A percentile compares a stretch with the other conserved stretches of the same genome.
phyloP scores from a whole-genome alignment of 1,139 yeast species.

The Eremothecium cymbalariae region DNA sequence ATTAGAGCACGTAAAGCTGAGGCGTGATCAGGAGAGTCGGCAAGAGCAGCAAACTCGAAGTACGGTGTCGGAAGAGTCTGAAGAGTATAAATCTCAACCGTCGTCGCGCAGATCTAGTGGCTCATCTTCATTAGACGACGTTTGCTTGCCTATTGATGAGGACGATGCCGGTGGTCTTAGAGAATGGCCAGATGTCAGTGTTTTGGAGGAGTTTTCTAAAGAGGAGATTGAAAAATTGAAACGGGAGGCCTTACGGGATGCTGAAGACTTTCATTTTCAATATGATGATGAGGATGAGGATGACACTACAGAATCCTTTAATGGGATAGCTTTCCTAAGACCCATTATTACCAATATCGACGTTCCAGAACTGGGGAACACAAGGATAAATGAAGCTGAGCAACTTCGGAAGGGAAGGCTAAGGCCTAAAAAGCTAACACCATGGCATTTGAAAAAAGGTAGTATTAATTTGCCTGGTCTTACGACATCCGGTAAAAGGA shows the following conservation, averaged over 20 bases:
- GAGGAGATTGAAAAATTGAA: constrained; percentile 52
- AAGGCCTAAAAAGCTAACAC: constrained; percentile 67
- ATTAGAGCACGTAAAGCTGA: constrained; percentile 24
- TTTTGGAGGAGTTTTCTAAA: constrained; percentile 65
- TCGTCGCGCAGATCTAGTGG: constrained; percentile 47
- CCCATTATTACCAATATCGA: constrained; percentile 38
- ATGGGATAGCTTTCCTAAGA: constrained; percentile 34
- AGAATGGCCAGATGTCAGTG: constrained; percentile 74
- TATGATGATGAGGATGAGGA: constrained; percentile 31
- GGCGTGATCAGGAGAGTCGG: constrained; percentile 11
- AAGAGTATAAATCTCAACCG: constrained; percentile 28
- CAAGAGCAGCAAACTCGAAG: constrained; percentile 9
- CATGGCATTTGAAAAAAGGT: constrained; percentile 52
- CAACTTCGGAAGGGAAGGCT: constrained; percentile 49
- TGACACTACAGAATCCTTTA: constrained; percentile 19
- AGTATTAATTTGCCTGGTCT: constrained; percentile 11
- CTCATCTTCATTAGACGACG: constrained; percentile 75
- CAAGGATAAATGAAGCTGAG: constrained; percentile 58
- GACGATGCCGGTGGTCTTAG: constrained; percentile 33
- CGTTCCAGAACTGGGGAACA: constrained; percentile 36
- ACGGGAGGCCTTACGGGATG: constrained; percentile 38
- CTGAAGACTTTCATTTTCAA: constrained; percentile 34
- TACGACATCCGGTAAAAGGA: background rate
- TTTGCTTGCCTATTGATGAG: constrained; percentile 66
- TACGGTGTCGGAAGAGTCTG: constrained; percentile 10